Evolutionary conservation across 768 basidiomycete genomes (phyloP), one percentile per base, ranked within the genome.

Genomic region (Mycena vulgaris): DNA sequence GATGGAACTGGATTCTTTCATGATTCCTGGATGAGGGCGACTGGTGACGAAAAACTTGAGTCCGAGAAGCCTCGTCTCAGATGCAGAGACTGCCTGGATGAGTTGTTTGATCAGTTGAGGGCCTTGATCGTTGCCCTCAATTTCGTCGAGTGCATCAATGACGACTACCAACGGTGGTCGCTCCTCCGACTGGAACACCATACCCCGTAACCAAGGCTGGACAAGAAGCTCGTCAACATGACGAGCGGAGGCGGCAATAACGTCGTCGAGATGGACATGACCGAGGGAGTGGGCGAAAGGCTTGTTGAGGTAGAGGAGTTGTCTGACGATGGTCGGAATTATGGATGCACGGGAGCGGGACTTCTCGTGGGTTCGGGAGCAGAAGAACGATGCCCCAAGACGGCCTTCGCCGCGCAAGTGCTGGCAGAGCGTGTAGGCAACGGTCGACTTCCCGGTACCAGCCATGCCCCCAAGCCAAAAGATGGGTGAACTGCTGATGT

Each of bases 381-480:
- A 45, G 42, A 45, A 45, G 42, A 45, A 45, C n/a, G 59, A 49
- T 49, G 45, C 59, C 23, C 59, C 59, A n/a, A 60, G 58, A 47
- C 58, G n/a, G 58, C n/a, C 11, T 30, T 47, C 28, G 31, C 19
- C 21, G 14, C 58, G 42, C 42, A 27, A 60, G 40, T 47, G 28
- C 58, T 60, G 42, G 28, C 58, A 60, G 58, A 60, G 42, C 17
- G 42, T 60, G 42, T 49, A 47, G 58, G 58, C 42, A 47, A 60
- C 35, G 8, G 37, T 39, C 17, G 39, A 45, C 19, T 45, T 45
- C 21, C 42, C 42, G 42, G 19, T 45, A 45, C 42, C n/a, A n/a
- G 42, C 42, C 59, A 45, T 60, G 33, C 58, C 58, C 30, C 58
- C 48, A 21, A 60, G 58, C 58, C 58, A 60, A 33, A 60, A 60